These are phyloP conservation scores for Beverwykella pulmonaria DNA, from an alignment of 495 filamentous ascomycete genomes.

Conservation along the genomic window DNA sequence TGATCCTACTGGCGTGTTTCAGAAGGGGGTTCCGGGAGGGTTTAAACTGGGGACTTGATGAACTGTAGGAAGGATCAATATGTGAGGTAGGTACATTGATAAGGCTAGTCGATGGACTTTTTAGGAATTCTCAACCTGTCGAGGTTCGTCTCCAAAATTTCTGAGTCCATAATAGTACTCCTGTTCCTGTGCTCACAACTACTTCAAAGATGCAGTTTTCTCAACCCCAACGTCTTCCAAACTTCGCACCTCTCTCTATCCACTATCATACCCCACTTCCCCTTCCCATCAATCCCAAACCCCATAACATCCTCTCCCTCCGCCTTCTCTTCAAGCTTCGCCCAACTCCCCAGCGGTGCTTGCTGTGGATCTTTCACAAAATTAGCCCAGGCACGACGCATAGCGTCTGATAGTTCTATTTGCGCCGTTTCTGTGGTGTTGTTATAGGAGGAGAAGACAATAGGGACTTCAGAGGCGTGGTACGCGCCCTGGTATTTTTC, in stretches of 20 bases:
- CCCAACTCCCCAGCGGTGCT: background rate
- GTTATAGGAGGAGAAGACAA: constrained; percentile 44
- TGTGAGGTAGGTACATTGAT: no score
- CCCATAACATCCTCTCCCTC: background rate
- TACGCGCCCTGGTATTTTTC: constrained; percentile 36
- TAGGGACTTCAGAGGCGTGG: constrained; percentile 41
- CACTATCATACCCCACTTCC: background rate
- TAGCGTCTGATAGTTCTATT: constrained; percentile 31
- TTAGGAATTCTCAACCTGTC: no score
- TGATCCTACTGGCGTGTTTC: constrained; percentile 46
- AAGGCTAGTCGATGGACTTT: no score
- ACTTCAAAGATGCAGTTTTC: background rate
- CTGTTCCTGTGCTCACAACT: no score
- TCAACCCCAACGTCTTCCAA: background rate
- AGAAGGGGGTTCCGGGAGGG: constrained; percentile 43
- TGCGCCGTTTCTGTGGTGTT: constrained; percentile 36
- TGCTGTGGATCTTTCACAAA: constrained; percentile 44
- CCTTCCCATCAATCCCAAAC: constrained; percentile 1
- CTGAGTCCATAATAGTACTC: no score
- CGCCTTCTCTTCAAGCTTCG: background rate
- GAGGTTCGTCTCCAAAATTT: no score
- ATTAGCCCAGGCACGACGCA: constrained; percentile 46
- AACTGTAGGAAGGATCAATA: background rate
- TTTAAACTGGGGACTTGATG: constrained; percentile 42
- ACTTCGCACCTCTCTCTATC: background rate